phyloP scores from a whole-genome alignment of 345 rosid genomes.

The Salix viminalis region DNA sequence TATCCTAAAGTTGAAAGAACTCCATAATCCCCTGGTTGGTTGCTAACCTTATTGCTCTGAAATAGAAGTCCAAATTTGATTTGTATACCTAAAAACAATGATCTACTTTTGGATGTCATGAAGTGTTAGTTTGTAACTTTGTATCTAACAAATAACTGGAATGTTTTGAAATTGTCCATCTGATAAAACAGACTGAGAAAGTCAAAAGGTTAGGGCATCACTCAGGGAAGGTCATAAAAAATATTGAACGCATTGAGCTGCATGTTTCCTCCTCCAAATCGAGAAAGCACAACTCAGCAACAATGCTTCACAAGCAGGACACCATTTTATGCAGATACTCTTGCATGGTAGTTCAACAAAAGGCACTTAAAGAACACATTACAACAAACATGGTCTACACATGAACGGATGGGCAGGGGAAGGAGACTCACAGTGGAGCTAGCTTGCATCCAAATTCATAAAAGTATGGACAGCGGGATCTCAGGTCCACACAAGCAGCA shows the following conservation, averaged over 20 bases:
- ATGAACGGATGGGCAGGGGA: neutral
- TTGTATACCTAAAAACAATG: neutral
- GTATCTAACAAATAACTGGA: neutral
- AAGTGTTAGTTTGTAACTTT: neutral
- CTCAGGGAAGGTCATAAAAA: neutral
- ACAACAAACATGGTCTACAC: neutral
- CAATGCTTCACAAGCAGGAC: neutral
- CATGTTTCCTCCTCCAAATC: neutral
- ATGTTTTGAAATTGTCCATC: neutral
- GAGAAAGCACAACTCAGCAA: neutral
- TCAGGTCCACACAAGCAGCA: constrained; percentile 80
- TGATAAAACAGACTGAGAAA: neutral
- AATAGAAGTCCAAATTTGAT: neutral
- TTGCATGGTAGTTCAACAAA: neutral
- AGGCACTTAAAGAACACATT: neutral
- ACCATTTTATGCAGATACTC: neutral
- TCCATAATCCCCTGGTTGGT: neutral
- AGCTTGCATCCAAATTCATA: constrained; percentile 88
- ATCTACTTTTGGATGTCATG: neutral
- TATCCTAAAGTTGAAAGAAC: neutral
- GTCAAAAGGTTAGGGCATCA: neutral
- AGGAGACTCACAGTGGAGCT: constrained; percentile 64
- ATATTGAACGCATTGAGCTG: neutral
- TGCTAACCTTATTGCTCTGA: neutral
- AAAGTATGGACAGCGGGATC: constrained; percentile 65